Evolutionary conservation across 192 early-diverging fungal genomes (phyloP).

Genomic region (Podila horticola): DNA sequence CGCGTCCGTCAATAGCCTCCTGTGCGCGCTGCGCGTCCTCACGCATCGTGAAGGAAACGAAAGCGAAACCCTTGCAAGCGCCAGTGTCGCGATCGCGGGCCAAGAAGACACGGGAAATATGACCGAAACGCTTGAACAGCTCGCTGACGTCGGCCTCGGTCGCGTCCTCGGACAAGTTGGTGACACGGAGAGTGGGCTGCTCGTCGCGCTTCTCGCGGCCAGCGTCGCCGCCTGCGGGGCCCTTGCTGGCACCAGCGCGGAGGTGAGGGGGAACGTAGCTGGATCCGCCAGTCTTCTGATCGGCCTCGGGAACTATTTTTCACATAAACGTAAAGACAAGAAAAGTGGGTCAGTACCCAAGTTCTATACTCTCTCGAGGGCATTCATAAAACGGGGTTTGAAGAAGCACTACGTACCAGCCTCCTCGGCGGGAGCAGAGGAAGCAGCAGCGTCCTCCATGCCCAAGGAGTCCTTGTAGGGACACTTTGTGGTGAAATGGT

Average conservation of each 20-base stretch:
- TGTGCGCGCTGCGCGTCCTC: conserved; percentile 87
- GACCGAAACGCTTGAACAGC: conserved; percentile 88
- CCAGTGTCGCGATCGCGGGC: conserved; percentile 87
- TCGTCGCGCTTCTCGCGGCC: conserved; percentile 72
- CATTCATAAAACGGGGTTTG: too few relatives aligned
- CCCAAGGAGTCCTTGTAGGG: conserved; percentile 97
- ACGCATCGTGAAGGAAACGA: conserved; percentile 87
- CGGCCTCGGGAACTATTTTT: conserved; percentile 17
- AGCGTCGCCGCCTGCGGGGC: conserved; percentile 55
- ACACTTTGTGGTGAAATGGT: conserved; percentile 97
- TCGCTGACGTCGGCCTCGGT: conserved; percentile 91
- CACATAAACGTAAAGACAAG: conserved; percentile 1
- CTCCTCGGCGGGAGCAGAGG: conserved; percentile 55
- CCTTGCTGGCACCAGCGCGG: conserved; percentile 59
- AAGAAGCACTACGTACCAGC: conserved; percentile 57
- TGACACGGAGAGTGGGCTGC: conserved; percentile 85
- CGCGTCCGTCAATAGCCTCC: conserved; percentile 90
- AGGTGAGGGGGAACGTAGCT: conserved; percentile 93
- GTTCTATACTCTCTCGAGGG: too few relatives aligned
- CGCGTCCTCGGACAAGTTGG: conserved; percentile 95
- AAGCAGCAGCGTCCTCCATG: conserved; percentile 77
- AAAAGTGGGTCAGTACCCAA: neutral
- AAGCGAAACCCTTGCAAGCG: conserved; percentile 95
- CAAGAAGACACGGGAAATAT: conserved; percentile 84
- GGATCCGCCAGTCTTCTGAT: conserved; percentile 50